Evolutionary conservation across 768 basidiomycete genomes (phyloP), one percentile per base, ranked within the genome.

Genomic region (Tricholoma sp.): DNA sequence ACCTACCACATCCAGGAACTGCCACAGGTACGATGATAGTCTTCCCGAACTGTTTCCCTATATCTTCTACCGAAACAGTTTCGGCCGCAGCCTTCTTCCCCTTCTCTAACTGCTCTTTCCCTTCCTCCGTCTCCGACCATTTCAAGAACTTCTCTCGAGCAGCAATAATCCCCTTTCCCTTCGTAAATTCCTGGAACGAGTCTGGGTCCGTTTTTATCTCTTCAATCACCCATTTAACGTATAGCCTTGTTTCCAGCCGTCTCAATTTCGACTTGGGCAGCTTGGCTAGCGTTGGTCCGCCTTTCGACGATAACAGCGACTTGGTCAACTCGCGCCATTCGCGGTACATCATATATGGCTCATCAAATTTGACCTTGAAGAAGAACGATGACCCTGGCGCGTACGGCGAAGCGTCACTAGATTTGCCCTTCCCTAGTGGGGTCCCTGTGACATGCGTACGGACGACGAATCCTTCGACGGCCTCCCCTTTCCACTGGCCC

Each of bases 311-410:
- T 8, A 94, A 76, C n/a, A 96, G 76, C 10, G 69, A 71, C 68
- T 91, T 91, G 5, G 97, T 98, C 53, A 95, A 79, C 72, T 98
- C 96, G 55, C 96, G 82, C 94, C 94, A 98, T 68, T 95, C 91
- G 55, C 97, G 88, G 73, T 97, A 98, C 85, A 96, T 95, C 81
- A 98, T 86, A 69, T 99, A 99, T 2, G 96, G 96, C 67, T 98
- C 93, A 71, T 98, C 94, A 71, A 98, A 98, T 69, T 99, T 99
- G 75, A 98, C 81, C 69, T 99, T 99, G 85, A 97, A 98, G 81
- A 99, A 98, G 79, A 98, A 96, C 0, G 92, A 88, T 1, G 89
- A 84, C 29, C 88, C 91, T 0, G 85, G 71, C 0, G 78, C 69
- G 66, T 98, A 97, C 0, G 94, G 94, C 0, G 82, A 79, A 16